phyloP scores from a whole-genome alignment of 2,329 filamentous ascomycete genomes.

The Cercospora zeina region DNA sequence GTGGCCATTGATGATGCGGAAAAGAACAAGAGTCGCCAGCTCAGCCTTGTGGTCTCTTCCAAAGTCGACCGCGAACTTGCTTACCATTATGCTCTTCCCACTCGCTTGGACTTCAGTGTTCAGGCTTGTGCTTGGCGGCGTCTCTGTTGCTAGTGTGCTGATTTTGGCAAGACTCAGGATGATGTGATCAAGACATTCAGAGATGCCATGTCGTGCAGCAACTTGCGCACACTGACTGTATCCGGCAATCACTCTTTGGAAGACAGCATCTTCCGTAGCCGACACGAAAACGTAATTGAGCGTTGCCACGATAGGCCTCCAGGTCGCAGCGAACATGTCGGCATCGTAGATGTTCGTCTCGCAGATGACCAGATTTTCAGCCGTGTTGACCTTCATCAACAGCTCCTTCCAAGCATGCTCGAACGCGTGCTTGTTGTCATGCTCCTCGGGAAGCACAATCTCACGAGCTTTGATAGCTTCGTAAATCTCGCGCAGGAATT shows the following conservation, averaged over 20 bases:
- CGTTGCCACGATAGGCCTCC: constrained; percentile 92
- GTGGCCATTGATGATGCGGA: constrained; percentile 84
- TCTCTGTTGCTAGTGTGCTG: constrained; percentile 77
- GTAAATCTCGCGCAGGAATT: constrained; percentile 83
- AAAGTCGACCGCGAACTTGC: constrained; percentile 93
- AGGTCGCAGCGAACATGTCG: constrained; percentile 95
- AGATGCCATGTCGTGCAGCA: constrained; percentile 77
- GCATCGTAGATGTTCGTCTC: constrained; percentile 94
- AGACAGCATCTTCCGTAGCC: constrained; percentile 93
- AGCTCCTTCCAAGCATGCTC: constrained; percentile 98
- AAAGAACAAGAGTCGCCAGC: constrained; percentile 90
- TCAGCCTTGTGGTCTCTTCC: constrained; percentile 92
- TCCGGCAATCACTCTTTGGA: constrained; percentile 86
- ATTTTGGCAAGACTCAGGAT: constrained; percentile 88
- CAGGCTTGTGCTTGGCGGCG: constrained; percentile 75
- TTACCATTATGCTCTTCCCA: constrained; percentile 95
- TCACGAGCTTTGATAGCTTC: constrained; percentile 89
- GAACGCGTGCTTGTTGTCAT: constrained; percentile 94
- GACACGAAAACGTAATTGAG: constrained; percentile 99
- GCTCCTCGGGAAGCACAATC: constrained; percentile 95
- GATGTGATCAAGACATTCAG: constrained; percentile 87
- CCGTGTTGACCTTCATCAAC: constrained; percentile 75
- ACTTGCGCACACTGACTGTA: constrained; percentile 97
- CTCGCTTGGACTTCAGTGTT: constrained; percentile 91
- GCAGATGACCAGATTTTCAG: constrained; percentile 73